These are phyloP conservation scores for Colletotrichum brevisporum DNA, from an alignment of 2,329 filamentous ascomycete genomes.

Conservation along the genomic window DNA sequence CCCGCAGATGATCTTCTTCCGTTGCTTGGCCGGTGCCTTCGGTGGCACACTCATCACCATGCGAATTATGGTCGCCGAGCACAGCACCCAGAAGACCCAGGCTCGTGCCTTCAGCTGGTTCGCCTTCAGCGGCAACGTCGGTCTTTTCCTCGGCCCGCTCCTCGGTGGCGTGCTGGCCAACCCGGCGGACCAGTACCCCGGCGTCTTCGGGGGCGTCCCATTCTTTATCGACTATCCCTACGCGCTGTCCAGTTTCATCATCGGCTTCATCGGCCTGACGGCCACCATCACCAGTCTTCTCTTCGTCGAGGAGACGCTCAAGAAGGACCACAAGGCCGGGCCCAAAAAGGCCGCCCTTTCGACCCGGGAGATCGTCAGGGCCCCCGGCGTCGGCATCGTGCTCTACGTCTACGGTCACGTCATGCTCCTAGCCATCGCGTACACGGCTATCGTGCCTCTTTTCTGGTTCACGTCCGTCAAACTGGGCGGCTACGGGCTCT, in stretches of 20 bases:
- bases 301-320: conserved; percentile 75
- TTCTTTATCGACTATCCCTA: conserved; percentile 79
- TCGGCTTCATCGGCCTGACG: conserved; percentile 56
- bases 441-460: conserved; percentile 78
- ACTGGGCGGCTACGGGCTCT: conserved; percentile 77
- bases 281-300: conserved; percentile 66
- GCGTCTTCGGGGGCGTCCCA: conserved; percentile 64
- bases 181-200: conserved; percentile 75
- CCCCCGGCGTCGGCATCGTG: conserved; percentile 76
- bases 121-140: conserved; percentile 80
- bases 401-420: conserved; percentile 76
- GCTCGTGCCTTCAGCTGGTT: conserved; percentile 83
- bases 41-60: conserved; percentile 81
- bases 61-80: conserved; percentile 82
- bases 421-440: conserved; percentile 78
- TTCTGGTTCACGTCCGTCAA: conserved; percentile 75
- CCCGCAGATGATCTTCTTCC: conserved; percentile 81
- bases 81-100: conserved; percentile 78
- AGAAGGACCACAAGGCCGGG: conserved; percentile 42
- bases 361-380: conserved; percentile 62
- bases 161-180: conserved; percentile 79
- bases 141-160: conserved; percentile 80
- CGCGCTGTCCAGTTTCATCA: conserved; percentile 72
- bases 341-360: conserved; percentile 2
- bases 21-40: conserved; percentile 81